Evolutionary conservation across 2,329 filamentous ascomycete genomes (phyloP).

Genomic region (Hypoxylon sp.): DNA sequence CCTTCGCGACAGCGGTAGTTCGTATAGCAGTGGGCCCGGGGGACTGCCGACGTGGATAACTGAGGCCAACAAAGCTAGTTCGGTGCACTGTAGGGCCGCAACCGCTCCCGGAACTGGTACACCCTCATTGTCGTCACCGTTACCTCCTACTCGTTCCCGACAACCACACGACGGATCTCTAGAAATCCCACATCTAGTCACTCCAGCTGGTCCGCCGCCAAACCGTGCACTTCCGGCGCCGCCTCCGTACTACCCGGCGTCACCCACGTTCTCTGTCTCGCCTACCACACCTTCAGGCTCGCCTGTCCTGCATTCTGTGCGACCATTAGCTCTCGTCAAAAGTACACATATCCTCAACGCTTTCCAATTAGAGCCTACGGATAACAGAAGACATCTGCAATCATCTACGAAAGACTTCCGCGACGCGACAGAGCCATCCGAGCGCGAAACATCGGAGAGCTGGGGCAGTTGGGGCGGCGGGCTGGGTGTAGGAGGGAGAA

Average conservation of each 20-base stretch:
- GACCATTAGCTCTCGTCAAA: slow-evolving; percentile 1
- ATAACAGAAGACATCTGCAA: not conserved
- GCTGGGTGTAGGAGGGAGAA: slow-evolving; percentile 43
- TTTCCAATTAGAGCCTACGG: not conserved
- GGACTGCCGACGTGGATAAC: slow-evolving; percentile 36
- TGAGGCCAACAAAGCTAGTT: slow-evolving; percentile 50
- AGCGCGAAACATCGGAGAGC: slow-evolving; percentile 52
- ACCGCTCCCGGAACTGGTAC: slow-evolving; percentile 32
- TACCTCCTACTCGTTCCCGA: slow-evolving; percentile 55
- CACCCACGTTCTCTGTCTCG: slow-evolving; percentile 47
- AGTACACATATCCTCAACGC: not conserved
- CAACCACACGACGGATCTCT: slow-evolving; percentile 57
- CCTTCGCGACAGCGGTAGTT: slow-evolving; percentile 39
- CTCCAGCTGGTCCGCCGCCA: slow-evolving; percentile 61
- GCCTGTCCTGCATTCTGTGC: slow-evolving; percentile 18
- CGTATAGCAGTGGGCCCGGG: slow-evolving; percentile 28
- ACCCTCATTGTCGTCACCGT: slow-evolving; percentile 48
- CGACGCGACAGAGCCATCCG: slow-evolving; percentile 54
- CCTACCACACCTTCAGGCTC: slow-evolving; percentile 34
- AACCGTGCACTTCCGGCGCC: slow-evolving; percentile 59
- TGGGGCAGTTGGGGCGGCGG: slow-evolving; percentile 56
- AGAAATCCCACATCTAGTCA: slow-evolving; percentile 56
- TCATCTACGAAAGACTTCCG: slow-evolving; percentile 49
- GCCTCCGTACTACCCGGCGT: slow-evolving; percentile 46
- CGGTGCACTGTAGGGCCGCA: slow-evolving; percentile 39